Conservation (phyloP, 805 yeast genomes). For the Ogataea methylovora region DNA sequence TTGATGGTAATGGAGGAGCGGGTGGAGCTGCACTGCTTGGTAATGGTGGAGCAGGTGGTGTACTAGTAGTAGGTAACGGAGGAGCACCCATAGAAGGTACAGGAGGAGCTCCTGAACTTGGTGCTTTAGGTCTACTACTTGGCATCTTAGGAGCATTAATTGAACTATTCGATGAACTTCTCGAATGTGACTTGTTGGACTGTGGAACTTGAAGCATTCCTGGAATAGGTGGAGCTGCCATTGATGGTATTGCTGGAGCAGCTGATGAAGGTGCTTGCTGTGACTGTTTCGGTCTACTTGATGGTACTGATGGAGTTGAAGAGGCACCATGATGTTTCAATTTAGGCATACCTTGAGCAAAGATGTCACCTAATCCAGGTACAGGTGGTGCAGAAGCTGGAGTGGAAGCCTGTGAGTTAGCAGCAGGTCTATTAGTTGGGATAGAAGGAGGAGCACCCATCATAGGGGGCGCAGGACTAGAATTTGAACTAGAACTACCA, state of each 20-base stretch:
- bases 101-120: conserved; percentile 7
- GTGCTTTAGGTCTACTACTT: conserved; percentile 8
- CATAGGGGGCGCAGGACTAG: conserved; percentile 7
- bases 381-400: conserved; percentile 18
- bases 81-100: conserved; percentile 13
- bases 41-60: conserved; percentile 4
- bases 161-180: conserved; percentile 8
- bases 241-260: conserved; percentile 18
- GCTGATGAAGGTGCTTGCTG: conserved; percentile 7
- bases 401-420: conserved; percentile 2
- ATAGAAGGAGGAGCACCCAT: conserved; percentile 18
- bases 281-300: conserved; percentile 8
- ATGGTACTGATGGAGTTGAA: conserved; percentile 11
- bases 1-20: conserved; percentile 1
- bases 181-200: conserved; percentile 2
- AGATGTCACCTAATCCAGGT: conserved; percentile 57
- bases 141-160: conserved; percentile 11
- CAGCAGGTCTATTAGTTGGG: conserved; percentile 12
- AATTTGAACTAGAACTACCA: conserved; percentile 20
- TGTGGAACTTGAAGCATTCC: conserved; percentile 4
- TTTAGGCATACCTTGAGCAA: conserved; percentile 78
- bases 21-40: conserved; percentile 7
- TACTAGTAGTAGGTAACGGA: conserved; percentile 7
- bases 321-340: conserved; percentile 40
- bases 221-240: conserved; percentile 5